These are phyloP conservation scores for Talaromyces borbonicus DNA, from an alignment of 495 filamentous ascomycete genomes.

Conservation along the genomic window DNA sequence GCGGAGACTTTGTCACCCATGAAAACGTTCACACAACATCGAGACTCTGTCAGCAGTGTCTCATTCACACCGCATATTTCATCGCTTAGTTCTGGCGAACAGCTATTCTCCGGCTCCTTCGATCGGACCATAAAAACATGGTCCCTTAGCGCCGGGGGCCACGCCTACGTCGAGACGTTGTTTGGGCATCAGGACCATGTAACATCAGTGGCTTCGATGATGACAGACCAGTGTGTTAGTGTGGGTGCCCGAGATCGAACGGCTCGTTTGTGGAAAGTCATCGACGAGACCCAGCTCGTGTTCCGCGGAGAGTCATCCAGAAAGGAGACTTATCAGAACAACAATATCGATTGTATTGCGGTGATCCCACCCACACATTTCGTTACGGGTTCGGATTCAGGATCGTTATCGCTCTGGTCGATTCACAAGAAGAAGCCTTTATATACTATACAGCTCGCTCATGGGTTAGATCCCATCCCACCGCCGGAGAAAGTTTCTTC, in stretches of 20 bases:
- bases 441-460: constrained; percentile 67
- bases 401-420: constrained; percentile 76
- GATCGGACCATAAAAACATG: constrained; percentile 87
- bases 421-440: constrained; percentile 91
- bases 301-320: constrained; percentile 70
- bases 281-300: constrained; percentile 88
- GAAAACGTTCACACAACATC: constrained; percentile 82
- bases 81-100: constrained; percentile 50
- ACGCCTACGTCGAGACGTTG: constrained; percentile 85
- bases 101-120: constrained; percentile 77
- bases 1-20: constrained; percentile 64
- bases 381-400: constrained; percentile 88
- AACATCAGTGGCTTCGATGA: constrained; percentile 69
- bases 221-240: constrained; percentile 77
- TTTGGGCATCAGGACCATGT: constrained; percentile 94
- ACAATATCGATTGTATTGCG: constrained; percentile 80
- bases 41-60: constrained; percentile 74
- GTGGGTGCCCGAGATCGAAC: constrained; percentile 88
- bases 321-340: constrained; percentile 53
- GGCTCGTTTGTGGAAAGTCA: constrained; percentile 92
- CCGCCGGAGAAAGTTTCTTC: constrained; percentile 63
- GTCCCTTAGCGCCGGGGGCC: constrained; percentile 50
- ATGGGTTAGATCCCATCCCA: constrained; percentile 61
- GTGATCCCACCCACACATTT: constrained; percentile 86
- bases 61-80: constrained; percentile 75